A percentile compares a stretch with the other conserved stretches of the same genome.
phyloP scores from a whole-genome alignment of 2,329 filamentous ascomycete genomes.

The Niveomyces coronatus region DNA sequence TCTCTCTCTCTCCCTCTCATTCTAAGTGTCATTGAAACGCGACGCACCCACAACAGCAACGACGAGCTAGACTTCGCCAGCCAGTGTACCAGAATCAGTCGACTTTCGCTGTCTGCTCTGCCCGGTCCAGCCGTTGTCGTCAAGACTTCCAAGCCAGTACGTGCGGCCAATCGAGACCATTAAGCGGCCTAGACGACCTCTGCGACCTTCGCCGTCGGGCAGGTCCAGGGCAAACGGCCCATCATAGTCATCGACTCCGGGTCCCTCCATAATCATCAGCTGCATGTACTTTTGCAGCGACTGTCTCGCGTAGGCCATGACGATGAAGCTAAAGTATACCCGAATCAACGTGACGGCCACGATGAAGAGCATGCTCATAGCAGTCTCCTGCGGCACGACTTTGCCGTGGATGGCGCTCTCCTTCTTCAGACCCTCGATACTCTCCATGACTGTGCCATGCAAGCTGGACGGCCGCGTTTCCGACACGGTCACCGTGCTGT shows the following conservation, averaged over 20 bases:
- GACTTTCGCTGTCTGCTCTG: conserved; percentile 47
- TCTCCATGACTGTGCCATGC: conserved; percentile 20
- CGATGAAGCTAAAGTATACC: conserved; percentile 73
- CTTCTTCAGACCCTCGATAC: conserved; percentile 23
- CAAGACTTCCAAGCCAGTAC: conserved; percentile 72
- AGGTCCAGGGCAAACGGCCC: conserved; percentile 60
- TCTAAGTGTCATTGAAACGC: neutral
- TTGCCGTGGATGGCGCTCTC: conserved; percentile 25
- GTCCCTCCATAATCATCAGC: conserved; percentile 36
- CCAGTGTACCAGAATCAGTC: conserved; percentile 25
- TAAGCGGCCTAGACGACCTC: conserved; percentile 64
- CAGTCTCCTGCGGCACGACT: conserved; percentile 46
- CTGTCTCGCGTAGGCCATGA: conserved; percentile 72
- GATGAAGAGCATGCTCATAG: conserved; percentile 69
- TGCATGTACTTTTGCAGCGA: conserved; percentile 58
- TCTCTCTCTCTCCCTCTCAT: neutral
- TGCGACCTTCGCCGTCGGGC: conserved; percentile 70
- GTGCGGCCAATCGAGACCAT: conserved; percentile 64
- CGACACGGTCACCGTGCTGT: conserved; percentile 41
- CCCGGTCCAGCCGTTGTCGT: conserved; percentile 58
- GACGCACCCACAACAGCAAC: neutral
- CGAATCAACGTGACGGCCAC: conserved; percentile 63
- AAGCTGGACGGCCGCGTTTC: conserved; percentile 10
- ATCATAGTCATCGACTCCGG: conserved; percentile 36
- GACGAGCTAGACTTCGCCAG: conserved; percentile 20